Conservation (phyloP, 176 grass and related monocot species). For the Areca catechu region DNA sequence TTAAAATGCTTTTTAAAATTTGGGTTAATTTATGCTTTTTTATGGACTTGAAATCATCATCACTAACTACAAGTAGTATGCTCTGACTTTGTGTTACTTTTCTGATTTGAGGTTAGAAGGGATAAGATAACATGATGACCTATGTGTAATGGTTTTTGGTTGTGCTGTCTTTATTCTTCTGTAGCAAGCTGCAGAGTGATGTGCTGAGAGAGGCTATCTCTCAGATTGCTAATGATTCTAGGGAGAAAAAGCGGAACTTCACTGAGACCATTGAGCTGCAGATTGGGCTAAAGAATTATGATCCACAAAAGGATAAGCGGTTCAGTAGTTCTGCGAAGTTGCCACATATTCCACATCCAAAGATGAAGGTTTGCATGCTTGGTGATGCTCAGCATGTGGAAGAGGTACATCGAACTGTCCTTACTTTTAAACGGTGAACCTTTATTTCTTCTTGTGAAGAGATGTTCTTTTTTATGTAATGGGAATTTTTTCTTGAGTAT, state of each 20-base stretch:
- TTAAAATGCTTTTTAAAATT: too few species aligned
- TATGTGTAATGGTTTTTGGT: too few species aligned
- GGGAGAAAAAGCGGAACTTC: conserved; percentile 9
- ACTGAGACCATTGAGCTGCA: conserved; percentile 9
- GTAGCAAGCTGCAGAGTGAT: conserved; percentile 8
- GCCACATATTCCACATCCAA: conserved; percentile 12
- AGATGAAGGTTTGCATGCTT: conserved; percentile 15
- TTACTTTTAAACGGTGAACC: too few species aligned
- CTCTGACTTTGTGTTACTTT: too few species aligned
- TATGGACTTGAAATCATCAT: too few species aligned
- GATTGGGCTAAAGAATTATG: conserved; percentile 9
- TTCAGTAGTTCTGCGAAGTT: conserved; percentile 11
- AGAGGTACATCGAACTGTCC: conserved; percentile 1
- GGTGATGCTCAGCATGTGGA: conserved; percentile 10
- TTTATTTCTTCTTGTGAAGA: too few species aligned
- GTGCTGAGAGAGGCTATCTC: conserved; percentile 7
- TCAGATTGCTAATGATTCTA: conserved; percentile 6
- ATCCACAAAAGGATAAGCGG: conserved; percentile 8
- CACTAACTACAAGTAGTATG: too few species aligned
- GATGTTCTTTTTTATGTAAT: too few species aligned
- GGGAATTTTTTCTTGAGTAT: too few species aligned
- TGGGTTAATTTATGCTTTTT: too few species aligned
- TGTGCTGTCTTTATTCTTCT: neutral
- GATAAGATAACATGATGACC: too few species aligned
- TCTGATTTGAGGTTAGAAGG: too few species aligned